phyloP scores from a whole-genome alignment of 2,329 filamentous ascomycete genomes.

The Clonostachys solani region DNA sequence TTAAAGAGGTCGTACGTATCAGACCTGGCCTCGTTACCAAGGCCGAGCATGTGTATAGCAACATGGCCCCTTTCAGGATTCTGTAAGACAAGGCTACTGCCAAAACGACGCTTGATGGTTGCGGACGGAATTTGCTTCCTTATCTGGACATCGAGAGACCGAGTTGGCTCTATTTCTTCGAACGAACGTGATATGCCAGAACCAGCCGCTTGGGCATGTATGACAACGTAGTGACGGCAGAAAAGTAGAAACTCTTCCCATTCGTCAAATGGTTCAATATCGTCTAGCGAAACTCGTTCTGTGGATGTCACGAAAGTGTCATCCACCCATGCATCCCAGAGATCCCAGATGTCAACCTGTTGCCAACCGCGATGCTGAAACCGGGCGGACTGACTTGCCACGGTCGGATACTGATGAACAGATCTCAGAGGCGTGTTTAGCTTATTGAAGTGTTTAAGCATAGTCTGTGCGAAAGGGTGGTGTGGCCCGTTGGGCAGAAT shows the following conservation, averaged over 20 bases:
- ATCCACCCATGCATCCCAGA: conserved; percentile 83
- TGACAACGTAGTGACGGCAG: conserved; percentile 76
- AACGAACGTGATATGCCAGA: too few relatives aligned
- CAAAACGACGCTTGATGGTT: conserved; percentile 51
- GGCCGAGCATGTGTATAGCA: conserved; percentile 39
- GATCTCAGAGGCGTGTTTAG: conserved; percentile 75
- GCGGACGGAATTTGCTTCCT: conserved; percentile 5
- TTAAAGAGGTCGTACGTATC: conserved; percentile 47
- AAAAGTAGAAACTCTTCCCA: conserved; percentile 94
- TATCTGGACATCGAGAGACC: conserved; percentile 1
- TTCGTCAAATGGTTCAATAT: conserved; percentile 83
- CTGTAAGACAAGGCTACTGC: conserved; percentile 40
- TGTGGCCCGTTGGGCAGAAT: conserved; percentile 71
- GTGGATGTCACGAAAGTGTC: conserved; percentile 56
- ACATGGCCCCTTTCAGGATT: conserved; percentile 33
- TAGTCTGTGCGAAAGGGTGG: conserved; percentile 82
- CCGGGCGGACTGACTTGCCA: conserved; percentile 61
- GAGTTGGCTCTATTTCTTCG: not conserved
- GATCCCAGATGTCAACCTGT: conserved; percentile 55
- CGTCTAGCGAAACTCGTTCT: conserved; percentile 60
- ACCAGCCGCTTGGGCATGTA: conserved; percentile 45
- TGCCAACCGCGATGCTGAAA: conserved; percentile 69
- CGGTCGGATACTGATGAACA: conserved; percentile 63
- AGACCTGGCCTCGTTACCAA: conserved; percentile 37
- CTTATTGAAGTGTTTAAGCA: conserved; percentile 81